Evolutionary conservation across 1,139 yeast genomes (phyloP).

Genomic region (Zygosaccharomyces pseudobailii): DNA sequence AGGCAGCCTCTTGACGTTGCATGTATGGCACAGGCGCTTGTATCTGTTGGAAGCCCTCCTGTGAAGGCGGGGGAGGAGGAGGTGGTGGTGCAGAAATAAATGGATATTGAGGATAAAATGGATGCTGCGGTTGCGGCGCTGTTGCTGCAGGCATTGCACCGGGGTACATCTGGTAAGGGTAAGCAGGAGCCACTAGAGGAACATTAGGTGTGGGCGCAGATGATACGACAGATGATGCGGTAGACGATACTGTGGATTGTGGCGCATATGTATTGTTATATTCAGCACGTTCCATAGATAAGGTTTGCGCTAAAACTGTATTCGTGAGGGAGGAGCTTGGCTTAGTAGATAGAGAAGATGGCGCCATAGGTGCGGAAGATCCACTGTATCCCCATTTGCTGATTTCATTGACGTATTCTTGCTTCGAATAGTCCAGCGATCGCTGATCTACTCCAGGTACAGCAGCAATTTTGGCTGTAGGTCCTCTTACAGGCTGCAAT

Average conservation of each 20-base stretch:
- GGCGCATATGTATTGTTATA: neutral
- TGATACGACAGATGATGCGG: neutral
- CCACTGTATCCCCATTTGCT: conserved; percentile 30
- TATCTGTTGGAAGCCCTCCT: conserved; percentile 1
- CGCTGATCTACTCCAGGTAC: conserved; percentile 7
- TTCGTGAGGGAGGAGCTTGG: conserved; percentile 21
- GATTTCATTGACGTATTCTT: neutral
- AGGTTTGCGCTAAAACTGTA: neutral
- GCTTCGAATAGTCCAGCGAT: conserved; percentile 3
- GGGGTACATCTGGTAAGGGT: conserved; percentile 3
- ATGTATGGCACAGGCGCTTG: conserved; percentile 1
- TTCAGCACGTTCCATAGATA: neutral
- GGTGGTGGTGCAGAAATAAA: neutral
- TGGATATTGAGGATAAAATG: conserved; percentile 1
- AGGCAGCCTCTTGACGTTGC: conserved; percentile 1
- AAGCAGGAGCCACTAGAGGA: neutral
- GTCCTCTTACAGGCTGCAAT: neutral
- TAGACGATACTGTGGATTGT: neutral
- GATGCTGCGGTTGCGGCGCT: conserved; percentile 3
- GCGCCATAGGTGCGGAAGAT: conserved; percentile 31
- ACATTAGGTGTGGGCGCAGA: neutral
- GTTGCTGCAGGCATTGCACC: conserved; percentile 3
- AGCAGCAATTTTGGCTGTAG: neutral
- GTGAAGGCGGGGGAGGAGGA: neutral
- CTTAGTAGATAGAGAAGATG: conserved; percentile 23